Evolutionary conservation across 352 stramenopile genomes (phyloP).

Genomic region (Phytophthora capsici): DNA sequence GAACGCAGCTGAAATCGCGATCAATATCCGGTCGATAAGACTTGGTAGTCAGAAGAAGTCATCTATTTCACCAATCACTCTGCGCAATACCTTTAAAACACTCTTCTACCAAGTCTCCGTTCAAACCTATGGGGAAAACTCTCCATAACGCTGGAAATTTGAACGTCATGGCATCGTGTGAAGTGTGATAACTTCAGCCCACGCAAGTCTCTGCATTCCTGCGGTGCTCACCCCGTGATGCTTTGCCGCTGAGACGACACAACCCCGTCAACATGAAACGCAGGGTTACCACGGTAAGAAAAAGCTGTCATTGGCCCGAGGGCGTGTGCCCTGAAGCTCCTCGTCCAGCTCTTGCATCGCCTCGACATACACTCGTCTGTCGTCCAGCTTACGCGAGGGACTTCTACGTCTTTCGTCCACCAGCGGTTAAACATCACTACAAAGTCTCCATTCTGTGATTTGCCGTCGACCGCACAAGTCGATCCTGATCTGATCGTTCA

Average conservation of each 20-base stretch:
- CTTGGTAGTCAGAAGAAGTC: too few species aligned
- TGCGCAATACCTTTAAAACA: too few species aligned
- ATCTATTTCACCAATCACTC: too few species aligned
- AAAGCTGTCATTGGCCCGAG: constrained; percentile 24
- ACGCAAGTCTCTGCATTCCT: constrained; percentile 4
- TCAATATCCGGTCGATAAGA: constrained; percentile 1
- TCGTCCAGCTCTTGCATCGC: constrained; percentile 8
- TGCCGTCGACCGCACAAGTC: constrained; percentile 19
- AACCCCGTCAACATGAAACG: constrained; percentile 20
- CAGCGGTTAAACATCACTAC: neutral
- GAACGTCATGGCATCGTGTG: neutral
- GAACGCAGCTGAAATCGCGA: constrained; percentile 17
- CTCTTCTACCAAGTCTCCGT: too few species aligned
- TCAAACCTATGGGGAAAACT: too few species aligned
- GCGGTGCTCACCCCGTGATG: constrained; percentile 10
- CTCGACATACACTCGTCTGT: constrained; percentile 1
- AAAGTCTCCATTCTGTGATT: constrained; percentile 20
- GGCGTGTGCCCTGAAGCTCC: constrained; percentile 12
- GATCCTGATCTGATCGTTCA: neutral
- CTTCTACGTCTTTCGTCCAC: neutral
- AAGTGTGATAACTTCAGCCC: constrained; percentile 3
- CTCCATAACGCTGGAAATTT: too few species aligned
- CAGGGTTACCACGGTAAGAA: constrained; percentile 5
- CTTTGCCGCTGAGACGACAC: constrained; percentile 22
- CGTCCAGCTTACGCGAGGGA: neutral